A percentile compares a stretch with the other conserved stretches of the same genome.
Evolutionary conservation across 352 stramenopile genomes (phyloP).

Genomic region (Phytophthora constricta): DNA sequence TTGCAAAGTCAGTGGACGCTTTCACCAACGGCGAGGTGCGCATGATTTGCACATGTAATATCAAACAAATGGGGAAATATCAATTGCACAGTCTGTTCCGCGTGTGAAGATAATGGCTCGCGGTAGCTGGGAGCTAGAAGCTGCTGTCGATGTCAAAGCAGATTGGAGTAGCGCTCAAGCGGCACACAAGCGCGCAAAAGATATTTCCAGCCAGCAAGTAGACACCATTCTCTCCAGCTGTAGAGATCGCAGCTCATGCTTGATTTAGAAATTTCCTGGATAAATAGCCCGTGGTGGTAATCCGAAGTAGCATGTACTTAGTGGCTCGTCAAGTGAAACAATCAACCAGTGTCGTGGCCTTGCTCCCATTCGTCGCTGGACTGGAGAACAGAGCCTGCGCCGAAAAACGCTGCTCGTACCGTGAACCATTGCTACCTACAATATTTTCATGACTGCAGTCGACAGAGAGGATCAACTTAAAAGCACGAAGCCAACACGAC

Average conservation of each 20-base stretch:
- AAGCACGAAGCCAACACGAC: slow-evolving; percentile 1
- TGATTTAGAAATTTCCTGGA: background rate
- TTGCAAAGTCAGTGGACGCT: background rate
- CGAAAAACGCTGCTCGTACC: background rate
- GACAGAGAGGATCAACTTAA: slow-evolving; percentile 10
- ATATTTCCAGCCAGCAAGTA: background rate
- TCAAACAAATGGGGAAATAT: slow-evolving; percentile 2
- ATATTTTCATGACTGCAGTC: slow-evolving; percentile 11
- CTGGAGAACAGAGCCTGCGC: background rate
- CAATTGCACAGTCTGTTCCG: background rate
- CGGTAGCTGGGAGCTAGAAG: slow-evolving; percentile 1
- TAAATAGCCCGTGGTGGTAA: background rate
- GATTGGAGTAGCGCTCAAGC: slow-evolving; percentile 3
- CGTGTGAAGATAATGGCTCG: background rate
- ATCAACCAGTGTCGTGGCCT: background rate
- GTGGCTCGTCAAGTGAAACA: background rate
- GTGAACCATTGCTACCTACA: background rate
- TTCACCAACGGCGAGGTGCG: background rate
- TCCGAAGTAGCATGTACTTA: background rate
- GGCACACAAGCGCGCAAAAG: background rate
- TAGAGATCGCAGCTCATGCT: background rate
- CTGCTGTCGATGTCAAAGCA: background rate
- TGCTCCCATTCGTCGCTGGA: background rate
- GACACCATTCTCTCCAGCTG: background rate
- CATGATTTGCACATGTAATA: slow-evolving; percentile 1